Evolutionary conservation across 495 filamentous ascomycete species (phyloP), one percentile per base, ranked within the genome.

Genomic region (Trichoderma virens): DNA sequence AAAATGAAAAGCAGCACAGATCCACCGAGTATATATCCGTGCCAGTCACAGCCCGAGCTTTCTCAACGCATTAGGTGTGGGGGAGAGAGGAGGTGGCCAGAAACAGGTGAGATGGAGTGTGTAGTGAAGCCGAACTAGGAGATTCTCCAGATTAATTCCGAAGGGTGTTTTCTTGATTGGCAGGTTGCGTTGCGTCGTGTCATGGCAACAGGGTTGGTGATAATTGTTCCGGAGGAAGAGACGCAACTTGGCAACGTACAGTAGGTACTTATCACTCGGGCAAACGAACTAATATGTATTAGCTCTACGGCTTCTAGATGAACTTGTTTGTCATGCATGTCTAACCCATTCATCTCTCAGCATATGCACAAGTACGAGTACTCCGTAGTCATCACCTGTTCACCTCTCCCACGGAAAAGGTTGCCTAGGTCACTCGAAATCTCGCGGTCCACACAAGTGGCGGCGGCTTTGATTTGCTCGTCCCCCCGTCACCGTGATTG

Each of bases 11-110:
- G 18, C 0, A 56, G 5, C 9, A 31, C 28, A 18, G 51, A 56
- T 56, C 51, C 51, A 56, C 51, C 51, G 51, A 56, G 25, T 30
- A 20, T 56, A 28, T 56, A 56, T n/a, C 51, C 51, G 51, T 56
- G 25, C 51, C 51, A 56, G 51, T 56, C 25, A 56, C 23, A 56
- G 25, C 3, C 18, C 25, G 51, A 2, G 3, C 3, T 27, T 56
- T 7, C 8, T 9, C 1, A 56, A 28, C 20, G 9, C 14, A 30
- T 7, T 25, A 8, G 9, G 25, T 31, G 51, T 56, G 51, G 51
- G 51, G 51, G 25, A n/a, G 9, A 30, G 9, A 30, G 20, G 27
- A 56, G 27, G 23, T 16, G 25, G 25, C 18, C 1, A 28, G 27
- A 56, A 23, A 7, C 5, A 47, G 43, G 43, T 47, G 43, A 5